Conservation (phyloP, 2,329 filamentous ascomycete genomes). For the Diaporthe citriasiana region DNA sequence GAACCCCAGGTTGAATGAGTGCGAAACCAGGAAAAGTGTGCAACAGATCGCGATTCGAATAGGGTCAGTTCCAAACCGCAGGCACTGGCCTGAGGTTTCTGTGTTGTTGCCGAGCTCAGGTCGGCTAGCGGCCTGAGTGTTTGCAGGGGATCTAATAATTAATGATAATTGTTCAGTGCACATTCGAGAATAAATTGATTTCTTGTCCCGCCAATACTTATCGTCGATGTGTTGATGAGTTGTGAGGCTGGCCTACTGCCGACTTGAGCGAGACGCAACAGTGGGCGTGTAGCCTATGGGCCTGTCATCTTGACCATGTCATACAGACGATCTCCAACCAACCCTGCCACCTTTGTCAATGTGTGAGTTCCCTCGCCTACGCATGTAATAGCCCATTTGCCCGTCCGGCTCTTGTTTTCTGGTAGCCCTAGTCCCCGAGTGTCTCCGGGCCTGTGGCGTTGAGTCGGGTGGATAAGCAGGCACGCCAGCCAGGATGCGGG, state of each 20-base stretch:
- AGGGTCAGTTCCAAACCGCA: background rate
- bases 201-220: background rate
- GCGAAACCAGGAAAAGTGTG: conserved; percentile 10
- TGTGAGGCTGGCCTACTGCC: conserved; percentile 2
- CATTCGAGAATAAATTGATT: background rate
- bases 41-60: conserved; percentile 16
- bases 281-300: background rate
- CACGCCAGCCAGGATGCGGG: conserved; percentile 17
- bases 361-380: background rate
- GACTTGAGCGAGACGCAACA: background rate
- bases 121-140: background rate
- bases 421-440: conserved; percentile 6
- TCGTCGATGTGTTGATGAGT: background rate
- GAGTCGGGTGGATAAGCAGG: conserved; percentile 25
- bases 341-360: background rate
- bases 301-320: background rate
- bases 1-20: background rate
- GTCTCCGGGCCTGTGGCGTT: conserved; percentile 1
- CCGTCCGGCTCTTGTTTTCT: background rate
- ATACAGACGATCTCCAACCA: background rate
- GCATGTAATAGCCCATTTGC: background rate
- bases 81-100: background rate
- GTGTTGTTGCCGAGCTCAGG: conserved; percentile 8
- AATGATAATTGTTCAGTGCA: conserved; percentile 39
- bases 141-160: conserved; percentile 42